Evolutionary conservation across 78 protist species (phyloP).

Genomic region (slime mould (Dictyostelium discoideum)): DNA sequence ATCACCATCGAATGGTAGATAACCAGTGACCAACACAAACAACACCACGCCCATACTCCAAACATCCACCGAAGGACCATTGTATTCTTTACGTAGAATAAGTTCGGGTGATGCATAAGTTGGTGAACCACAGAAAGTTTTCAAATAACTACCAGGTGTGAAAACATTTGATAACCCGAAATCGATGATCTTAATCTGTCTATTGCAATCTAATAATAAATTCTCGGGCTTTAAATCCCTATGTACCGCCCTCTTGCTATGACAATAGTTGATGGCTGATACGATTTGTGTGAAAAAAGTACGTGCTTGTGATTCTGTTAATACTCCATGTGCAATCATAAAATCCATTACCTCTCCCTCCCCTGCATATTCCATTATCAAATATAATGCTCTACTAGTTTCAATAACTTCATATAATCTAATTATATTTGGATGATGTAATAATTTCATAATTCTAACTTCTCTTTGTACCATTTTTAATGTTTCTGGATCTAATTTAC

Average conservation of each 20-base stretch:
- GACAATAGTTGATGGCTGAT: slow-evolving; percentile 91
- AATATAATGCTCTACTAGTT: slow-evolving; percentile 68
- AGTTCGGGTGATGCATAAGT: slow-evolving; percentile 93
- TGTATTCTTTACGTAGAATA: slow-evolving; percentile 82
- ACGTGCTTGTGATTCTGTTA: slow-evolving; percentile 89
- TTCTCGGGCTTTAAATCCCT: slow-evolving; percentile 94
- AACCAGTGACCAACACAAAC: slow-evolving; percentile 97
- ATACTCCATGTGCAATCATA: slow-evolving; percentile 86
- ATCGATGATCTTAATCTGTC: slow-evolving; percentile 94
- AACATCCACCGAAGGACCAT: slow-evolving; percentile 94
- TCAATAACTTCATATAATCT: slow-evolving; percentile 84
- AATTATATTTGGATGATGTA: slow-evolving; percentile 83
- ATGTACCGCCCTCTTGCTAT: slow-evolving; percentile 75
- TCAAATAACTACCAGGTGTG: slow-evolving; percentile 80
- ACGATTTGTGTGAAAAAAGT: slow-evolving; percentile 88
- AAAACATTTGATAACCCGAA: slow-evolving; percentile 91
- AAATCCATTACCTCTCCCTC: slow-evolving; percentile 94
- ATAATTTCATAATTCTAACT: slow-evolving; percentile 81
- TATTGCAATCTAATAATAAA: slow-evolving; percentile 89
- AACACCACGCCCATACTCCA: slow-evolving; percentile 97
- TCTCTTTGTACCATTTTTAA: slow-evolving; percentile 82
- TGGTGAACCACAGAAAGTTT: slow-evolving; percentile 95
- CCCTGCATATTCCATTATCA: slow-evolving; percentile 89
- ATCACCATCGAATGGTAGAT: slow-evolving; percentile 99
- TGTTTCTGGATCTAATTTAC: slow-evolving; percentile 65